Base-by-base conservation (phyloP, 2,329 filamentous ascomycete genomes). In the Claviceps quebecensis region DNA sequence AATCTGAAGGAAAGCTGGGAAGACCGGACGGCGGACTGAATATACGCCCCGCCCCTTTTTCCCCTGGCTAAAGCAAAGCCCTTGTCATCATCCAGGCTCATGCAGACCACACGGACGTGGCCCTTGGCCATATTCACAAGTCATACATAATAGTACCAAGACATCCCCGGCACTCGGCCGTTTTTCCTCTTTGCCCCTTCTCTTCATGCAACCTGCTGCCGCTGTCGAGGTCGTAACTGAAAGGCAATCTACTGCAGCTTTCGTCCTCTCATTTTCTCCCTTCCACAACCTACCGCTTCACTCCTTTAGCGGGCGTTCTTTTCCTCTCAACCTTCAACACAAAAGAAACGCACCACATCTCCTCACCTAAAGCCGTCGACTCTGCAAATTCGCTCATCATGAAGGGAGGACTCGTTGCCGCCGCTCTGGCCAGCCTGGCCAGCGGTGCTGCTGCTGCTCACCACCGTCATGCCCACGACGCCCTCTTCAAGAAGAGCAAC, bases 291-390 rank as follows among this genome's bases (percentile, higher is more conserved):
- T 59, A 83, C 83, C 83, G 83, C 83, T 87, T 87, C 84, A 87
- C 81, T 87, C 86, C 69, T 88, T 90, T 72, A 89, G 86, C 86
- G 85, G 86, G 79, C 83, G 81, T 74, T 86, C 82, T 71, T 85
- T 85, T 64, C 52, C 55, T 46, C 48, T 39, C n/a, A 37, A 13
- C 54, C 17, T 49, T 1, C 37, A 37, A 51, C 50, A 36, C 16
- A 17, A n/a, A 26, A 45, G 14, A 13, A 44, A 11, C 19, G 23
- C 22, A 22, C 13, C 13, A 7, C 14, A 43, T 43, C 40, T 22
- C 45, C n/a, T 14, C 16, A 47, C 29, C 17, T 19, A 11, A 38
- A 16, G 29, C 38, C 11, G 22, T 29, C 9, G 60, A 60, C 66
- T 57, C 59, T 60, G 56, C 16, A 11, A 17, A 5, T 14, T 19